phyloP scores from a whole-genome alignment of 768 basidiomycete genomes.

The Coprinopsis marcescibilis region DNA sequence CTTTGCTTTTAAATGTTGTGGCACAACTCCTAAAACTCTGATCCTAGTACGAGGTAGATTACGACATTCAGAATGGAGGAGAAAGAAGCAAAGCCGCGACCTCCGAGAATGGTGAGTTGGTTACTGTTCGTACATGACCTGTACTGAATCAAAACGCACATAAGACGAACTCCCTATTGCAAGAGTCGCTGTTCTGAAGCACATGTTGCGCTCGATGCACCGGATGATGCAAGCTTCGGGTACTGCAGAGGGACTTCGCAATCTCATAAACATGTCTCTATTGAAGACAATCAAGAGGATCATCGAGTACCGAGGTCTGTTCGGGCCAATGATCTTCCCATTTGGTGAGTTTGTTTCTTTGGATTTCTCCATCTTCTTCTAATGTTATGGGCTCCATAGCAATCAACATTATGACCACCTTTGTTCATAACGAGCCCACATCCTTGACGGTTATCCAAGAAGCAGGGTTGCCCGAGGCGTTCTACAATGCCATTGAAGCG shows the following conservation, averaged over 20 bases:
- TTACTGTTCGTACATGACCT: constrained; percentile 6
- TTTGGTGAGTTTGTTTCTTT: constrained; percentile 49
- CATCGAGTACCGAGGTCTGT: constrained; percentile 72
- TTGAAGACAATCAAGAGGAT: constrained; percentile 84
- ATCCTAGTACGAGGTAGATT: constrained; percentile 59
- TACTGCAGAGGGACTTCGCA: constrained; percentile 89
- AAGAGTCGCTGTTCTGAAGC: constrained; percentile 79
- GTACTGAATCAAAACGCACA: background rate
- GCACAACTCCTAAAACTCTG: constrained; percentile 3
- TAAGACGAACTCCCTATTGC: constrained; percentile 69
- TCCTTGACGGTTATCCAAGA: constrained; percentile 92
- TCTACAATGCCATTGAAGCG: constrained; percentile 80
- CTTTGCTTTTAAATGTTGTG: background rate
- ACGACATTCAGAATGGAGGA: constrained; percentile 54
- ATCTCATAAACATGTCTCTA: constrained; percentile 86
- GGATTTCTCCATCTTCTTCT: constrained; percentile 3
- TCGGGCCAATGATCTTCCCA: constrained; percentile 83
- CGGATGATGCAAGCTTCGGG: constrained; percentile 97
- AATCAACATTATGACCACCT: constrained; percentile 93
- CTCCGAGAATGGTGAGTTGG: constrained; percentile 11
- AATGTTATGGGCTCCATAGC: constrained; percentile 35
- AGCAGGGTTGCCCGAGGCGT: constrained; percentile 78
- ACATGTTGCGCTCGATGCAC: constrained; percentile 86
- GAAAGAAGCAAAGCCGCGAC: constrained; percentile 14
- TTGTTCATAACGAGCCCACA: constrained; percentile 98